A percentile compares a stretch with the other conserved stretches of the same genome.
These are phyloP conservation scores for Penicillium sp. DNA, from an alignment of 2,329 filamentous ascomycete species.

Conservation along the genomic window DNA sequence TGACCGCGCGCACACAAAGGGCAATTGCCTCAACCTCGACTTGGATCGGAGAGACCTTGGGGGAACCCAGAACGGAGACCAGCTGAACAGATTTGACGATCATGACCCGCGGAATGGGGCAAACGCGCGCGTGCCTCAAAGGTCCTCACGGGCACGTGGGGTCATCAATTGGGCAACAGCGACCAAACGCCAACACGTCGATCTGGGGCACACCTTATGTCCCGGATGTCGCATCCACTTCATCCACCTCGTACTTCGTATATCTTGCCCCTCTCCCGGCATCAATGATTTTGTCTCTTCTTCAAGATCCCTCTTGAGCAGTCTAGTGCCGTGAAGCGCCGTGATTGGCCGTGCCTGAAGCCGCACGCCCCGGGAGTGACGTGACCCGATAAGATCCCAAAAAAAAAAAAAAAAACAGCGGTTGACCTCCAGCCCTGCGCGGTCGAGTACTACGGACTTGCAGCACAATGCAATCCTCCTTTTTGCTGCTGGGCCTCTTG, in stretches of 20 bases:
- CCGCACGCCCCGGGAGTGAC: slow-evolving; percentile 2
- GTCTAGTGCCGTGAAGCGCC: background rate
- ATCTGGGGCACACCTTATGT: background rate
- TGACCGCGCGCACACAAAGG: background rate
- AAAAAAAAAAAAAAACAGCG: background rate
- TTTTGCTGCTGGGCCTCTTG: slow-evolving; percentile 15
- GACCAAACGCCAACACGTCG: background rate
- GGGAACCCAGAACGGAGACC: too few species aligned
- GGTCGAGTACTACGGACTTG: background rate
- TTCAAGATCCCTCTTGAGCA: too few species aligned
- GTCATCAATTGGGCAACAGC: background rate
- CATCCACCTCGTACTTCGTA: background rate
- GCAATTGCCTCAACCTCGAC: background rate
- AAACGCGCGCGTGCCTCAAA: background rate
- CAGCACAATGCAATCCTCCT: slow-evolving; percentile 16
- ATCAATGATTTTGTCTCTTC: background rate
- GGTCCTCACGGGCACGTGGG: background rate
- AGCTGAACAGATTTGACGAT: background rate
- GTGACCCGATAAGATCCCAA: slow-evolving; percentile 3
- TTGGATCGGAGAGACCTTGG: too few species aligned
- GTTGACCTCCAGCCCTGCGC: background rate
- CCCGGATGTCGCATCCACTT: background rate
- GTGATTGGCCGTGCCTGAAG: slow-evolving; percentile 2
- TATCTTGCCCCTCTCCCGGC: background rate
- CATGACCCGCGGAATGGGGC: background rate